Base-by-base conservation (phyloP, 2,329 filamentous ascomycete species). In the Sclerotinia nivalis region DNA sequence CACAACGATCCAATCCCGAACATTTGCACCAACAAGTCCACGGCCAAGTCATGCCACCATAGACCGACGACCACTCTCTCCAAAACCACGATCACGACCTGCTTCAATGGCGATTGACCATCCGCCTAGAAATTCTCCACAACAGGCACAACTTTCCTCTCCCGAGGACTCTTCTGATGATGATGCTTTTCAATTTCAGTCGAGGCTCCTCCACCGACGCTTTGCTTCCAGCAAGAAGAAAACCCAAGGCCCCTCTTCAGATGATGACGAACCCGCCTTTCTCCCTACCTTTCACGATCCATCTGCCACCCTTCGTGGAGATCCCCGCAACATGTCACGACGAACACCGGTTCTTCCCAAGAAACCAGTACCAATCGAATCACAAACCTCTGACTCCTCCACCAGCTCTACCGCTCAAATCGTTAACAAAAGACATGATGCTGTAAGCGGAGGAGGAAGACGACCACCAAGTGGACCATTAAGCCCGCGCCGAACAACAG, bases 361-460 rank as follows among this genome's bases (percentile, higher is more conserved):
- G 55, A 76, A 77, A 52, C 49, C 49, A 47, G 25, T 69, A 5
- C 71, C 69, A 18, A 70, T 75, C 31, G 75, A 76, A 71, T 78
- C 76, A 31, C 76, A 78, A 69, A 88, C 86, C 1, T 89, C 87
- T 0, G 87, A 91, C 74, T 91, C 90, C 0, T 89, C 89, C 2
- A 81, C 83, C 0, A 84, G 85, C 71, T 89, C 87, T 28, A 66
- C 73, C 2, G 71, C 76, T 12, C 74, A 72, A 20, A 67, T 72
- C 52, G 55, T 73, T 4, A 72, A 70, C 65, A 72, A 73, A 72
- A 52, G 12, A n/a, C 45, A 50, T 15, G n/a, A 50, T 40, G 28
- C 20, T 50, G 6, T 62, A 34, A 55, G 40, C 59, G 40, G 20
- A 47, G 40, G 25, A 28, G 37, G 25, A 20, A 72, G 71, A 61